Base-by-base conservation (phyloP, 108 stramenopile species). In the Schizochytrium sp. region DNA sequence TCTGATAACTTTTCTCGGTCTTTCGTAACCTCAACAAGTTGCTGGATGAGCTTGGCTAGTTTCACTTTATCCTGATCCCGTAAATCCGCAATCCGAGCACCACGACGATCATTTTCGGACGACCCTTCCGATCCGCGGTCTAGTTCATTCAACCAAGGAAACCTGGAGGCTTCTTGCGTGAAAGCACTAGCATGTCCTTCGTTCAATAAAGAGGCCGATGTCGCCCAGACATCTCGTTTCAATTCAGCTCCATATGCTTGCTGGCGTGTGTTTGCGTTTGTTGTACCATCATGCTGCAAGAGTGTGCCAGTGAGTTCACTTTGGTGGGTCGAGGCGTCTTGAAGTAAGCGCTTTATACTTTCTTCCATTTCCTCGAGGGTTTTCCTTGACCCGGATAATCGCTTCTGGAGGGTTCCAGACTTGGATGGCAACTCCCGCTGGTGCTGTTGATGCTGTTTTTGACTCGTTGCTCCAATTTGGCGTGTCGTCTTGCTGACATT, bases 11-110 rank as follows among this genome's bases (percentile, higher is more conserved):
- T 47, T 5, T 83, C 76, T 38, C 28, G 49, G 10, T 83, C 76
- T 28, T 83, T 55, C 5, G 50, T 55, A 7, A 83, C 50, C 40
- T 83, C 5, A 53, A 83, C 50, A n/a, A 83, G 50, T 40, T 83
- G 76, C 47, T 83, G 76, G 15, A 83, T 55, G 47, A 83, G 53
- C 40, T 40, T 83, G 8, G 76, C 76, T 5, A 83, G 8, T 28
- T 83, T 83, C 28, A 53, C 47, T 42, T 83, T 83, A 40, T 83
- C 76, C n/a, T 55, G 50, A 42, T 83, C 76, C 10, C 76, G 5
- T 55, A 83, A 53, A 55, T 83, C 76, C 10, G 76, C 76, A 38
- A 83, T 49, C 28, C 76, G 76, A 42, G 76, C 76, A 38, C n/a
- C 5, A 53, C 76, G 50, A 83, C 64, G 64, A 1, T 44, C 12